Percentiles rank a stretch among this genome's conserved stretches.
Conservation (phyloP, 805 yeast genomes). For the Metschnikowia drakensbergensis region DNA sequence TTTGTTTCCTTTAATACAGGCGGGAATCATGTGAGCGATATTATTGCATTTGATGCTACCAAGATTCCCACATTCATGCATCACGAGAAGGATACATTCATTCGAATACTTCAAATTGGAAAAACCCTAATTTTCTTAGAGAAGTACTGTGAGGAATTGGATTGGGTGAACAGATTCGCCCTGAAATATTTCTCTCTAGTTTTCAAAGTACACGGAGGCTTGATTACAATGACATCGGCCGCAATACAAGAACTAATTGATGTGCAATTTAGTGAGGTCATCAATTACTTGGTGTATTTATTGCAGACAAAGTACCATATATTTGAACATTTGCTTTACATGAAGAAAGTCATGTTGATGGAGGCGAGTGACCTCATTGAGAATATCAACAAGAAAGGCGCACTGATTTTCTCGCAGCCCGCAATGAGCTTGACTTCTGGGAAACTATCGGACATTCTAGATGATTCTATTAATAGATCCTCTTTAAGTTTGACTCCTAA, state of each 20-base stretch:
- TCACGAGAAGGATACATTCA: conserved; percentile 29
- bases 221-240: conserved; percentile 32
- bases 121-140: conserved; percentile 63
- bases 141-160: conserved; percentile 60
- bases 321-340: conserved; percentile 51
- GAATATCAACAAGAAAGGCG: conserved; percentile 53
- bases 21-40: conserved; percentile 31
- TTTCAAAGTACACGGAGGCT: conserved; percentile 29
- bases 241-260: conserved; percentile 32
- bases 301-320: conserved; percentile 48
- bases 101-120: conserved; percentile 63
- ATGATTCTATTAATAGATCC: conserved; percentile 57
- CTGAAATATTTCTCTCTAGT: conserved; percentile 29
- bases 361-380: conserved; percentile 82
- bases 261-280: conserved; percentile 49
- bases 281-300: conserved; percentile 47
- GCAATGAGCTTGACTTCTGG: conserved; percentile 62
- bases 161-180: conserved; percentile 54
- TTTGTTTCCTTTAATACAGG: conserved; percentile 43
- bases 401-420: conserved; percentile 52
- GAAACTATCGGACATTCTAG: conserved; percentile 59
- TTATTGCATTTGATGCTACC: conserved; percentile 27
- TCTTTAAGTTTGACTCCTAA: conserved; percentile 39
- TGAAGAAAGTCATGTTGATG: conserved; percentile 66
- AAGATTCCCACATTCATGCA: conserved; percentile 47